Percentiles rank a stretch among this genome's conserved stretches.
Conservation (phyloP, 768 basidiomycete genomes). For the Sporobolomyces pararoseus region DNA sequence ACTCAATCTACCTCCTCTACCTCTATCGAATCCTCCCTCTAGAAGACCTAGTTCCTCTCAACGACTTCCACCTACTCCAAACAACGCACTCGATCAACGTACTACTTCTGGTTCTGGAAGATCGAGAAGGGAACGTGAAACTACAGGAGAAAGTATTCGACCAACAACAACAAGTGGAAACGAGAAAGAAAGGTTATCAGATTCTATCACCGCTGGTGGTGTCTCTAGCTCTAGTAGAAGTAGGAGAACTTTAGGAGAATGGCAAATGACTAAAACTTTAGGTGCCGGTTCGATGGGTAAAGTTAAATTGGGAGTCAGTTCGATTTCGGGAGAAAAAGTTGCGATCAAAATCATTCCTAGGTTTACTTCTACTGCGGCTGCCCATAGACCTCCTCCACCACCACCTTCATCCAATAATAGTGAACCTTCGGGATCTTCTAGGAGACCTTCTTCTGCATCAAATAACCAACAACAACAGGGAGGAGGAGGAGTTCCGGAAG, state of each 20-base stretch:
- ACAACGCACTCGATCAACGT: neutral
- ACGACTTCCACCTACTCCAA: neutral
- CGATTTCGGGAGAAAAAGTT: slow-evolving; percentile 86
- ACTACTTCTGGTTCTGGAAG: neutral
- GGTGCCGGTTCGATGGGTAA: slow-evolving; percentile 99
- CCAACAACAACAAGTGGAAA: neutral
- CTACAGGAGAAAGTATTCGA: neutral
- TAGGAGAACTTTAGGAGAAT: slow-evolving; percentile 68
- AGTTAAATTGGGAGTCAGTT: slow-evolving; percentile 91
- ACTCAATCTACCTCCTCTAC: neutral
- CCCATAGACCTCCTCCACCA: slow-evolving; percentile 47
- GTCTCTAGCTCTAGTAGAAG: slow-evolving; percentile 10
- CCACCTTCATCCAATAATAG: neutral
- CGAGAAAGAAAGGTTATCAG: slow-evolving; percentile 1
- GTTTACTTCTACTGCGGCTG: slow-evolving; percentile 61
- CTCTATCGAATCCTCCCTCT: slow-evolving; percentile 9
- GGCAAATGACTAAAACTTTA: slow-evolving; percentile 91
- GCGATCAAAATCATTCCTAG: slow-evolving; percentile 99
- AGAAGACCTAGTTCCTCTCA: slow-evolving; percentile 2
- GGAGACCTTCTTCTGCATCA: neutral
- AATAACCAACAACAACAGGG: slow-evolving; percentile 45
- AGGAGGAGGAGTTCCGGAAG: slow-evolving; percentile 51
- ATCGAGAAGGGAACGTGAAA: neutral
- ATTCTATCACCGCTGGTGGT: neutral
- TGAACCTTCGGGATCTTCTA: neutral